phyloP scores from a whole-genome alignment of 2,329 filamentous ascomycete genomes.

The Talaromyces sp. region DNA sequence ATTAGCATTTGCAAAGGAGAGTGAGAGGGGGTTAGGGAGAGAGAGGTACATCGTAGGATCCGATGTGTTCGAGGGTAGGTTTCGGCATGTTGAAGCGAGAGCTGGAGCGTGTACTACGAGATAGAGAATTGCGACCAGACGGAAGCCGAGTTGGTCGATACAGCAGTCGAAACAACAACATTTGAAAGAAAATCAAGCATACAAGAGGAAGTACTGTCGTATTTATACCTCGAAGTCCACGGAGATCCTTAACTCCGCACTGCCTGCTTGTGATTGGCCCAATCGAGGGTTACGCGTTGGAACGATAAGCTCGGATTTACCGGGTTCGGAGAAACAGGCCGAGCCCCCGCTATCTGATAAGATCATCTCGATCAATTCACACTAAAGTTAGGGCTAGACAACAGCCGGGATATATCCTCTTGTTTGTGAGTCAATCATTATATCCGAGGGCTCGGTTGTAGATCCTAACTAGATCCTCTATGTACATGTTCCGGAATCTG shows the following conservation, averaged over 20 bases:
- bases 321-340: background rate
- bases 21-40: too few relatives aligned
- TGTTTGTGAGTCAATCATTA: background rate
- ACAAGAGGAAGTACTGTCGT: background rate
- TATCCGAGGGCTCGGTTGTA: background rate
- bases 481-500: background rate
- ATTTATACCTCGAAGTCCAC: background rate
- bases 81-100: slow-evolving; percentile 6
- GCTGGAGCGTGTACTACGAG: background rate
- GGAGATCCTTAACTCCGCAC: background rate
- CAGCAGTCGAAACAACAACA: background rate
- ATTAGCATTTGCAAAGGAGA: background rate
- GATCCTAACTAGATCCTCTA: background rate
- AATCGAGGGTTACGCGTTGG: background rate
- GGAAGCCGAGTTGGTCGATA: background rate
- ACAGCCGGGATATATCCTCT: background rate
- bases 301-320: slow-evolving; percentile 7
- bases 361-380: too few relatives aligned
- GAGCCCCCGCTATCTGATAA: slow-evolving; percentile 14
- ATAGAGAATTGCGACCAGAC: background rate
- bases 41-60: slow-evolving; percentile 18
- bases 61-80: slow-evolving; percentile 12
- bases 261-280: background rate
- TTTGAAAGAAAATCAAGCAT: too few relatives aligned
- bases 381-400: background rate